phyloP scores from a whole-genome alignment of 108 stramenopile species.

The Licmophora abbreviata region DNA sequence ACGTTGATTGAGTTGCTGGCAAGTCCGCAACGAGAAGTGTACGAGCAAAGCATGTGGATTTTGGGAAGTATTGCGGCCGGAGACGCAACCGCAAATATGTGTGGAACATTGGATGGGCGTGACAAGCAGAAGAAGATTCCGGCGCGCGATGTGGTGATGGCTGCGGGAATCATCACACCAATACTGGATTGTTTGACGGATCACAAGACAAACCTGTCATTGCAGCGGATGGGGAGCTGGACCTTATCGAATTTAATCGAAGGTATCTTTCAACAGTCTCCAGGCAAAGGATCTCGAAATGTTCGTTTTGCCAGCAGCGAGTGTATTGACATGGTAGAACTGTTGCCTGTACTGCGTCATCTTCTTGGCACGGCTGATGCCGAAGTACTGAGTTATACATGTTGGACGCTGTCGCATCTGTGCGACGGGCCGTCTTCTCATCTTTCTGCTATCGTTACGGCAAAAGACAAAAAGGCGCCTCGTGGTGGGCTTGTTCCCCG shows the following conservation, averaged over 20 bases:
- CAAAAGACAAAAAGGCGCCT: constrained; percentile 30
- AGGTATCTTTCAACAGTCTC: constrained; percentile 38
- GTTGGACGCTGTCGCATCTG: constrained; percentile 91
- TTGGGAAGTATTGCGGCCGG: constrained; percentile 75
- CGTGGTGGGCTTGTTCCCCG: constrained; percentile 75
- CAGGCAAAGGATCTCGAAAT: background rate
- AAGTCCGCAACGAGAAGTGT: constrained; percentile 54
- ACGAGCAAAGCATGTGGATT: constrained; percentile 82
- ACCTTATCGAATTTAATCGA: constrained; percentile 72
- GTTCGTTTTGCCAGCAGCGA: constrained; percentile 47
- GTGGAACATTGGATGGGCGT: constrained; percentile 5
- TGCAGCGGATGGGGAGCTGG: constrained; percentile 80
- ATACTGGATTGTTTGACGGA: constrained; percentile 56
- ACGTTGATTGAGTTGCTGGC: constrained; percentile 64
- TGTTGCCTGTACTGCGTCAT: constrained; percentile 76
- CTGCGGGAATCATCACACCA: constrained; percentile 71
- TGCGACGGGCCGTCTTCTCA: constrained; percentile 92
- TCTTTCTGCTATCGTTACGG: constrained; percentile 84
- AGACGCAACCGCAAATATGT: constrained; percentile 35
- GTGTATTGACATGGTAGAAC: constrained; percentile 69
- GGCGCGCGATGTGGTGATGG: constrained; percentile 73
- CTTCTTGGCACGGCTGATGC: constrained; percentile 77
- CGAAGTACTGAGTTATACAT: constrained; percentile 89
- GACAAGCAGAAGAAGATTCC: constrained; percentile 41
- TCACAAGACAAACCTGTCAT: constrained; percentile 43